Conservation (phyloP, 208 protist genomes). For the Kentomonas sorsogonicus region DNA sequence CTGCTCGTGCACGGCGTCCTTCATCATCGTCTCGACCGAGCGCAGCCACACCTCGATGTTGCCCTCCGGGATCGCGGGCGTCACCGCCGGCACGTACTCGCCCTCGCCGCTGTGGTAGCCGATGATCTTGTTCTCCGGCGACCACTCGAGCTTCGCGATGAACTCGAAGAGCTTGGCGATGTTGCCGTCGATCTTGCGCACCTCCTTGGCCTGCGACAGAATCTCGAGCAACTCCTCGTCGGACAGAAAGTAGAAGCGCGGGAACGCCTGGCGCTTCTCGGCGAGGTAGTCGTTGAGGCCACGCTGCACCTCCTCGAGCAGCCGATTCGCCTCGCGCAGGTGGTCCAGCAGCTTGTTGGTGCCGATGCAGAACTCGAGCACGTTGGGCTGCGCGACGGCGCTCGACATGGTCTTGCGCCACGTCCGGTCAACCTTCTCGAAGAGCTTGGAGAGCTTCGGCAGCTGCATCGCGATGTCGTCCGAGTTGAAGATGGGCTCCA, state of each 20-base stretch:
- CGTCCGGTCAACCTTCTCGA: constrained; percentile 94
- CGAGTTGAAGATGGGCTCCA: constrained; percentile 96
- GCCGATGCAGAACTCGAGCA: constrained; percentile 91
- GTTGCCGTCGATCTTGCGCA: constrained; percentile 92
- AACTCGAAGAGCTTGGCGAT: constrained; percentile 95
- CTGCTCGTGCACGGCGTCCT: constrained; percentile 78
- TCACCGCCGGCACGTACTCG: constrained; percentile 87
- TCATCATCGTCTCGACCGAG: constrained; percentile 93
- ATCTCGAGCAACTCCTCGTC: constrained; percentile 94
- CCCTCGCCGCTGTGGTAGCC: constrained; percentile 92
- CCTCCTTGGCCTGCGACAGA: constrained; percentile 95
- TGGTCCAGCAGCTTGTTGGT: constrained; percentile 93
- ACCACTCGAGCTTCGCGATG: constrained; percentile 86
- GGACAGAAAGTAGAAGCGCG: constrained; percentile 92
- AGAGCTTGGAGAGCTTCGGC: constrained; percentile 91
- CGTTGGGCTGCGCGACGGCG: constrained; percentile 82
- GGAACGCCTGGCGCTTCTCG: constrained; percentile 93
- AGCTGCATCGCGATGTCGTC: constrained; percentile 96
- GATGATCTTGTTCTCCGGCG: constrained; percentile 68
- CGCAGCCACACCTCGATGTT: constrained; percentile 96
- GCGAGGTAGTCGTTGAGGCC: constrained; percentile 96
- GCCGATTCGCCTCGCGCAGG: constrained; percentile 91
- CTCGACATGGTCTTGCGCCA: constrained; percentile 93
- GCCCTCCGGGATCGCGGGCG: constrained; percentile 84
- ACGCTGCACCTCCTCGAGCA: constrained; percentile 95